Evolutionary conservation across 2,329 filamentous ascomycete genomes (phyloP).

Genomic region (Alternaria tenuissima): DNA sequence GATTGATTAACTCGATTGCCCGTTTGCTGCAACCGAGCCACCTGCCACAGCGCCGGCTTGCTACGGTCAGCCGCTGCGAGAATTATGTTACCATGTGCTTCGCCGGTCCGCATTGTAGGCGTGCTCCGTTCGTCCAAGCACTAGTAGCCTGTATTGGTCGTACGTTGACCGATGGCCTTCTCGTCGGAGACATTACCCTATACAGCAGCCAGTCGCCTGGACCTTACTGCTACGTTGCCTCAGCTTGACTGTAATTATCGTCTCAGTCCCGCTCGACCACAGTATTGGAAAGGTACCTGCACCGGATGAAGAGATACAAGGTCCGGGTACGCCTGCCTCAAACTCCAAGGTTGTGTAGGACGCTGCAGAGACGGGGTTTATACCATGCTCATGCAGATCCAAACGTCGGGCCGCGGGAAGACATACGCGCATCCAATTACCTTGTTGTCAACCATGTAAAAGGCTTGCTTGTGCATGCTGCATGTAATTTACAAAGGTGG

Average conservation of each 20-base stretch:
- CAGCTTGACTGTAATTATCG: slow-evolving; percentile 44
- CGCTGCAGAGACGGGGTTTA: slow-evolving; percentile 41
- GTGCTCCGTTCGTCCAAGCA: slow-evolving; percentile 22
- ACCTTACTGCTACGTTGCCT: slow-evolving; percentile 28
- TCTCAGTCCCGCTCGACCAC: slow-evolving; percentile 35
- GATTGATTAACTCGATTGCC: slow-evolving; percentile 1
- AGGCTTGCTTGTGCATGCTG: slow-evolving; percentile 41
- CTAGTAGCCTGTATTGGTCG: slow-evolving; percentile 25
- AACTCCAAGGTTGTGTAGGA: slow-evolving; percentile 38
- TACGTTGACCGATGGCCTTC: slow-evolving; percentile 25
- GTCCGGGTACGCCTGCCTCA: slow-evolving; percentile 42
- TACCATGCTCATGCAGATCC: slow-evolving; percentile 50
- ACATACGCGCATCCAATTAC: slow-evolving; percentile 43
- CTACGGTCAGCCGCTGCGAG: slow-evolving; percentile 5
- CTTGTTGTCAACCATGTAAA: slow-evolving; percentile 23
- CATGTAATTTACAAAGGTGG: slow-evolving; percentile 32
- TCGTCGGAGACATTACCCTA: slow-evolving; percentile 39
- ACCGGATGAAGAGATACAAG: slow-evolving; percentile 47
- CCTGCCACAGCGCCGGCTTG: slow-evolving; percentile 18
- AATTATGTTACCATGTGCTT: slow-evolving; percentile 26
- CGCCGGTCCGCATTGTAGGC: slow-evolving; percentile 22
- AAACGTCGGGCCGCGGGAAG: slow-evolving; percentile 44
- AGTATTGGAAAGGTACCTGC: slow-evolving; percentile 41
- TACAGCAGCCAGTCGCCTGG: slow-evolving; percentile 25
- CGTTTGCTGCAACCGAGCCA: slow-evolving; percentile 18